A percentile compares a stretch with the other conserved stretches of the same genome.
phyloP scores from a whole-genome alignment of 768 basidiomycete species.

The Galerina sulciceps region DNA sequence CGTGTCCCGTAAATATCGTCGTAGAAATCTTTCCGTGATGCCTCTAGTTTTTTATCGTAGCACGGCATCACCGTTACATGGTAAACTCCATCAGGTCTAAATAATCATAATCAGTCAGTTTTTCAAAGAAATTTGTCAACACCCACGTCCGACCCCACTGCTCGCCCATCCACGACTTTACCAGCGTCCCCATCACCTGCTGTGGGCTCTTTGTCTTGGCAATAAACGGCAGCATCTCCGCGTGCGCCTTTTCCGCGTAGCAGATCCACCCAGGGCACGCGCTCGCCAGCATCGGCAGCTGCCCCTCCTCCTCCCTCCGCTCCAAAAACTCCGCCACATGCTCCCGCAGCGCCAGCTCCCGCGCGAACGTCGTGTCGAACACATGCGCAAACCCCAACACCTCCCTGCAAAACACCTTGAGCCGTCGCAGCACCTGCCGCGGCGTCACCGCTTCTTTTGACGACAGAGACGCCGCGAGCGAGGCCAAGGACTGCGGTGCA shows the following conservation, averaged over 20 bases:
- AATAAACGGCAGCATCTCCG: slow-evolving; percentile 92
- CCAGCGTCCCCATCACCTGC: slow-evolving; percentile 91
- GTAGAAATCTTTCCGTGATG: slow-evolving; percentile 93
- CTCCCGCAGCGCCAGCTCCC: slow-evolving; percentile 84
- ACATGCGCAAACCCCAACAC: slow-evolving; percentile 80
- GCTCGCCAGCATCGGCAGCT: slow-evolving; percentile 90
- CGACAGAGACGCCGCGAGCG: slow-evolving; percentile 26
- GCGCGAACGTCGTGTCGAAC: slow-evolving; percentile 94
- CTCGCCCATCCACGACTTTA: slow-evolving; percentile 84
- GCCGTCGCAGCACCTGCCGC: slow-evolving; percentile 66
- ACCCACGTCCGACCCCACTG: slow-evolving; percentile 74
- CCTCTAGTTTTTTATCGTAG: slow-evolving; percentile 99
- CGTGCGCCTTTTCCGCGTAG: slow-evolving; percentile 97
- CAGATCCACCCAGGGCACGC: slow-evolving; percentile 99
- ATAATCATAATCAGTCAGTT: slow-evolving; percentile 1
- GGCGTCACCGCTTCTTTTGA: slow-evolving; percentile 38
- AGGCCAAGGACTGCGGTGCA: slow-evolving; percentile 29
- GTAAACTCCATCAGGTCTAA: slow-evolving; percentile 86
- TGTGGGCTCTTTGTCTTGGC: slow-evolving; percentile 90
- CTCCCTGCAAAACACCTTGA: slow-evolving; percentile 69
- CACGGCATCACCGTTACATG: slow-evolving; percentile 99
- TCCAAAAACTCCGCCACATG: slow-evolving; percentile 83
- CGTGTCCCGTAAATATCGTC: slow-evolving; percentile 79
- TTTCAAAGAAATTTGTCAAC: slow-evolving; percentile 1
- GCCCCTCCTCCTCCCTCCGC: slow-evolving; percentile 45